Conservation (phyloP, 805 yeast genomes). For the Pichia cabralensis region DNA sequence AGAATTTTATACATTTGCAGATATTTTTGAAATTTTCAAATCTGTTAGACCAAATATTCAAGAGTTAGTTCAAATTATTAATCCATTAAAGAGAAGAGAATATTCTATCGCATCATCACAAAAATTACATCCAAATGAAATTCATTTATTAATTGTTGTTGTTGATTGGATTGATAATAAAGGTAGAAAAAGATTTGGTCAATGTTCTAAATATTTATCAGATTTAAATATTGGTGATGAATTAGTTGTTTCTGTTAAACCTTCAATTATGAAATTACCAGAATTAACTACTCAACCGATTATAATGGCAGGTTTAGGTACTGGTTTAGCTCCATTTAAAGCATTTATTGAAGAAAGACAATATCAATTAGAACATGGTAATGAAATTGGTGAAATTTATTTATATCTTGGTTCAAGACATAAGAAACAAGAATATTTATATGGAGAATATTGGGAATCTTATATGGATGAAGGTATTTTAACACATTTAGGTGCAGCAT, state of each 20-base stretch:
- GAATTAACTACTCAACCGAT: conserved; percentile 80
- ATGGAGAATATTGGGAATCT: conserved; percentile 97
- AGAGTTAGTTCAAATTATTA: conserved; percentile 61
- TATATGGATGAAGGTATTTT: conserved; percentile 84
- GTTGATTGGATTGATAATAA: conserved; percentile 89
- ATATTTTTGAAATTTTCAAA: conserved; percentile 66
- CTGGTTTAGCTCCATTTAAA: conserved; percentile 97
- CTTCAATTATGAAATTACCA: conserved; percentile 95
- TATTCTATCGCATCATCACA: conserved; percentile 97
- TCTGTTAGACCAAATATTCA: conserved; percentile 70
- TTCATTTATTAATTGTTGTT: conserved; percentile 85
- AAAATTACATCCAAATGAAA: conserved; percentile 80
- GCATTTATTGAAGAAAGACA: conserved; percentile 93
- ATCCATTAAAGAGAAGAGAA: conserved; percentile 92
- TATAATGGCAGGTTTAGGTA: conserved; percentile 95
- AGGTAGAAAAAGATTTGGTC: conserved; percentile 86
- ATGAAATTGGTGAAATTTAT: conserved; percentile 80
- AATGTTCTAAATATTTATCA: conserved; percentile 84
- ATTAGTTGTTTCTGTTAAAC: conserved; percentile 88
- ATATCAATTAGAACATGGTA: conserved; percentile 86
- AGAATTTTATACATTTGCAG: conserved; percentile 72
- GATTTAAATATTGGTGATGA: conserved; percentile 74
- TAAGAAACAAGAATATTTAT: conserved; percentile 86
- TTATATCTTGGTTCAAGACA: conserved; percentile 91
- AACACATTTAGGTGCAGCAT: conserved; percentile 95